Evolutionary conservation across 1,284 basidiomycete genomes (phyloP), one percentile per base, ranked within the genome.

Genomic region (Moesziomyces sp.): DNA sequence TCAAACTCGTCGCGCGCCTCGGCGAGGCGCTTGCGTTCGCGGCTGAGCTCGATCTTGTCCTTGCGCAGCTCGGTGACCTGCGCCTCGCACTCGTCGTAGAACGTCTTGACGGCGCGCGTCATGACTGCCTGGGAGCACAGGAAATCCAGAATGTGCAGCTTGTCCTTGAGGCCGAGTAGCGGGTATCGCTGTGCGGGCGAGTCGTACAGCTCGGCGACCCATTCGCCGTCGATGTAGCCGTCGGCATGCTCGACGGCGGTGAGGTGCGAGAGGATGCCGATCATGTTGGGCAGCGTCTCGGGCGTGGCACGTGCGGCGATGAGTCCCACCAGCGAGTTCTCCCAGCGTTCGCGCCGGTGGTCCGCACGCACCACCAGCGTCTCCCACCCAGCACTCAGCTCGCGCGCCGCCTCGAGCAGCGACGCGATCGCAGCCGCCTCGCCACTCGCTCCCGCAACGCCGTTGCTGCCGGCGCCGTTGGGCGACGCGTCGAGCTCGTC

Each of bases 41-140:
- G 88, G 84, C 94, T 95, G 54, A 95, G 89, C 75, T 99, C 96
- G 40, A 96, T 93, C 84, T 95, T 93, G 84, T 96, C 93, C 86
- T 99, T 99, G 72, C 96, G 87, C 52, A 97, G 87, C 46, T 94
- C 92, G 11, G 97, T 98, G 64, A 99, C 85, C 72, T 91, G 90
- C 74, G 91, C 89, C 79, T 95, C 94, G 78, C 92, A 93, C 55
- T 90, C 89, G 77, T 99, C 97, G 89, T 98, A 92, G 79, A 92
- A 93, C 13, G 88, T 85, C 81, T 95, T 92, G 46, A 97, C 89
- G 5, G 89, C 88, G 82, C 93, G 94, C 84, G 93, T 96, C 48
- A 94, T 93, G 28, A 94, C 90, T 0, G 92, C 94, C 52, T 95
- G 85, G 81, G 96, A 92, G 85, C 91, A 92, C 86, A 99, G 88